Percentiles rank a stretch among this genome's conserved stretches.
Conservation (phyloP, 2,329 filamentous ascomycete species). For the Penicillium sp. region DNA sequence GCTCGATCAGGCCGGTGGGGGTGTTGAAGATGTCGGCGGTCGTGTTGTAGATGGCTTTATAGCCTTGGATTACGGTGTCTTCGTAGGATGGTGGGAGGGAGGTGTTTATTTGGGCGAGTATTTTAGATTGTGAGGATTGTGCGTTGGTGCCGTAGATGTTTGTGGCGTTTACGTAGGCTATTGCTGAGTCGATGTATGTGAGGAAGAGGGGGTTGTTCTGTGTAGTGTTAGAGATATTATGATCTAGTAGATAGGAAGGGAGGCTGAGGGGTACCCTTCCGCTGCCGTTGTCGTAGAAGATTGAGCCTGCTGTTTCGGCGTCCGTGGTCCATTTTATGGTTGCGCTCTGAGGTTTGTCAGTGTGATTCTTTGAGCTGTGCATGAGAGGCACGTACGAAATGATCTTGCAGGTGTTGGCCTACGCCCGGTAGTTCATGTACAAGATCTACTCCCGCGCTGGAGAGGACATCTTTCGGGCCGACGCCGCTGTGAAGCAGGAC, state of each 20-base stretch:
- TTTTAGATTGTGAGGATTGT: slow-evolving; percentile 15
- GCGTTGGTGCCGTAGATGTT: slow-evolving; percentile 23
- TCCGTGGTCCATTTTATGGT: slow-evolving; percentile 35
- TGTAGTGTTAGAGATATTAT: slow-evolving; percentile 4
- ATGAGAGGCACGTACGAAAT: slow-evolving; percentile 33
- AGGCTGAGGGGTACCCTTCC: slow-evolving; percentile 25
- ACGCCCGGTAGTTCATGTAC: slow-evolving; percentile 53
- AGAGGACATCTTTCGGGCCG: slow-evolving; percentile 55
- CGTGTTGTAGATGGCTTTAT: slow-evolving; percentile 33
- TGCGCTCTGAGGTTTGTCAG: slow-evolving; percentile 30
- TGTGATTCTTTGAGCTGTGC: not conserved
- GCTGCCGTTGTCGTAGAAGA: slow-evolving; percentile 31
- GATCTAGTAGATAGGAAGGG: not conserved
- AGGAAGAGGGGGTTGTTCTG: slow-evolving; percentile 31
- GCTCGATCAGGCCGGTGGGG: slow-evolving; percentile 30
- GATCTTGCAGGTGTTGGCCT: slow-evolving; percentile 58
- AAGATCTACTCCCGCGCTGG: slow-evolving; percentile 48
- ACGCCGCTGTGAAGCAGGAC: slow-evolving; percentile 65
- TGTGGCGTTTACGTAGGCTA: slow-evolving; percentile 33
- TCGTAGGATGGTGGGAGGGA: slow-evolving; percentile 27
- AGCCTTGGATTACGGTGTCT: slow-evolving; percentile 28
- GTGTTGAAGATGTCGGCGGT: slow-evolving; percentile 30
- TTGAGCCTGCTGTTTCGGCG: slow-evolving; percentile 33
- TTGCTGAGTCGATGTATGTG: slow-evolving; percentile 32
- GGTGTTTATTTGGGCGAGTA: slow-evolving; percentile 20